These are phyloP conservation scores for Penicillium malachiteum DNA, from an alignment of 495 filamentous ascomycete species.

Conservation along the genomic window DNA sequence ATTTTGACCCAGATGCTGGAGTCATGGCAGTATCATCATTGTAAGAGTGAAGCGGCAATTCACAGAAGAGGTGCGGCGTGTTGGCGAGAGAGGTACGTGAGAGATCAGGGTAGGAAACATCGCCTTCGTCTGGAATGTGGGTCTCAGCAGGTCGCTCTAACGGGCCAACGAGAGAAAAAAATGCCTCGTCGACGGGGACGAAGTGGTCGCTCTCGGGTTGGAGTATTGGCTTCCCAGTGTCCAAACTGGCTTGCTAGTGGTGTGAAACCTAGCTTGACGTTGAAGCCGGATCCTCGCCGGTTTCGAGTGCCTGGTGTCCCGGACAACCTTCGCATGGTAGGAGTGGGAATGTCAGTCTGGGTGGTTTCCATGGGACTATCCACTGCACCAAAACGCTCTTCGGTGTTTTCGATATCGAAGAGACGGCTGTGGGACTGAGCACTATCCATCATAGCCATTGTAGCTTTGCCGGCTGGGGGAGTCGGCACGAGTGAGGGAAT, in stretches of 20 bases:
- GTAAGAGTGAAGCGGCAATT: conserved; percentile 19
- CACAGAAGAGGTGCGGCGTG: conserved; percentile 14
- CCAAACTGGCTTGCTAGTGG: conserved; percentile 59
- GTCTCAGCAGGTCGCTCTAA: conserved; percentile 13
- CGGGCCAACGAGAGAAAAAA: conserved; percentile 46
- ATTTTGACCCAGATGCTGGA: conserved; percentile 1
- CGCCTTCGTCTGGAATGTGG: conserved; percentile 9
- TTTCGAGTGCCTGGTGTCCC: conserved; percentile 18
- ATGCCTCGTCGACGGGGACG: conserved; percentile 39
- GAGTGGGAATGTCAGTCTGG: conserved; percentile 22
- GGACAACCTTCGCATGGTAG: conserved; percentile 18
- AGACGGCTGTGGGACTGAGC: conserved; percentile 3
- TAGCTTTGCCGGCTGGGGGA: conserved; percentile 10
- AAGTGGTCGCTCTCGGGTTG: conserved; percentile 40
- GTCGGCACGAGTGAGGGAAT: conserved; percentile 19
- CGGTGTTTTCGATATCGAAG: conserved; percentile 10
- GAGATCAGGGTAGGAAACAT: conserved; percentile 30
- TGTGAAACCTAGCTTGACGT: conserved; percentile 53
- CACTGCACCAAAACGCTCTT: conserved; percentile 9
- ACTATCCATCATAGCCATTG: conserved; percentile 23
- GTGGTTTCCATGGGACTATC: conserved; percentile 15
- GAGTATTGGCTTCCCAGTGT: conserved; percentile 57
- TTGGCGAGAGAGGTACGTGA: conserved; percentile 18
- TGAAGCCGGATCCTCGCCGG: conserved; percentile 26
- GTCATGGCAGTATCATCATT: conserved; percentile 10